phyloP scores from a whole-genome alignment of 1,284 basidiomycete species.

The Ustanciosporium gigantosporum region DNA sequence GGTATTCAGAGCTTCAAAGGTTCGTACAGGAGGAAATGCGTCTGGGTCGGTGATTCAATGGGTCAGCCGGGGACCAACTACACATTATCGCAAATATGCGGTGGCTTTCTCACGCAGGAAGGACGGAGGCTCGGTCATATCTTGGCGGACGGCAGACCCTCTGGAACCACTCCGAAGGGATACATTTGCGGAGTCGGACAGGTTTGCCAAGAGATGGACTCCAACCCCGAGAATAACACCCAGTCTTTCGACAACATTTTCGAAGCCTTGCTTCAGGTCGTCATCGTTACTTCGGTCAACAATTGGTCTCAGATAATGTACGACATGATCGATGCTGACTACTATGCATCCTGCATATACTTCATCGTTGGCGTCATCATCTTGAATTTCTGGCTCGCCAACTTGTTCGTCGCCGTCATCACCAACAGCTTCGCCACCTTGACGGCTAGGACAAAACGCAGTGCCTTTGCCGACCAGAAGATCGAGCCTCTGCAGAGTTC shows the following conservation, averaged over 20 bases:
- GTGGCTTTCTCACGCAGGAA: slow-evolving; percentile 36
- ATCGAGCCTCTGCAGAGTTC: slow-evolving; percentile 4
- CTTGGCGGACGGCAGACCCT: slow-evolving; percentile 13
- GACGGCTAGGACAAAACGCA: slow-evolving; percentile 81
- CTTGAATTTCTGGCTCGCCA: slow-evolving; percentile 69
- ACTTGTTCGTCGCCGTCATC: slow-evolving; percentile 93
- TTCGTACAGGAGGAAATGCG: slow-evolving; percentile 55
- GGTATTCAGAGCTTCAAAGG: slow-evolving; percentile 60
- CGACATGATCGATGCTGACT: slow-evolving; percentile 86
- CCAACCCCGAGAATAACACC: slow-evolving; percentile 73
- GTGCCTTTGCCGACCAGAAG: slow-evolving; percentile 77
- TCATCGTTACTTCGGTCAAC: slow-evolving; percentile 76
- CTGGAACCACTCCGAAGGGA: slow-evolving; percentile 44
- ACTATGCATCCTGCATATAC: slow-evolving; percentile 82
- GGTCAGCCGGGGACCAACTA: slow-evolving; percentile 43
- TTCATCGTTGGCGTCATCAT: slow-evolving; percentile 72
- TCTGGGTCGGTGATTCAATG: slow-evolving; percentile 52
- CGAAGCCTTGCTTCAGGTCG: slow-evolving; percentile 77
- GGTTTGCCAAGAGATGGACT: slow-evolving; percentile 51
- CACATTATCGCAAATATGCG: slow-evolving; percentile 54
- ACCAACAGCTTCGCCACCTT: slow-evolving; percentile 93
- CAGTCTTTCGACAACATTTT: slow-evolving; percentile 91
- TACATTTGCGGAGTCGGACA: slow-evolving; percentile 59
- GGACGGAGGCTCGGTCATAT: slow-evolving; percentile 26
- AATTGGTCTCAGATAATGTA: slow-evolving; percentile 75